Base-by-base conservation (phyloP, 768 basidiomycete species). In the Tylopilus vinaceipallidus region DNA sequence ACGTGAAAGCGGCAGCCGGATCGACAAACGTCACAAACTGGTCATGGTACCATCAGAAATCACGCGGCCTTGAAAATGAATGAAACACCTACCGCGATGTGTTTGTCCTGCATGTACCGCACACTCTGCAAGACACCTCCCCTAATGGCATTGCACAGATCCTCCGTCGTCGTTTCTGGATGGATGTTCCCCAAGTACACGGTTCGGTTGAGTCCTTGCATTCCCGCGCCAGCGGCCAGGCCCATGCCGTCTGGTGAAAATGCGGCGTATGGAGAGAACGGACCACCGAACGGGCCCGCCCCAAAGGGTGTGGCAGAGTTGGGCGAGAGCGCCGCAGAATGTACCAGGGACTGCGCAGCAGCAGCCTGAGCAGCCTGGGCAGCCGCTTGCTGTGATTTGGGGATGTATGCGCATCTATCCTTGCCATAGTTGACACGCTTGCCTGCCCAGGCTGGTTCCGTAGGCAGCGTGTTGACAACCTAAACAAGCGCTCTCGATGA, bases 401-500 rank as follows among this genome's bases (percentile, higher is more conserved):
- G 97, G 22, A 98, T 88, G 66, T 97, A 98, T 11, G 95, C 95
- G 57, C 95, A 98, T 47, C 95, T 91, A 66, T 99, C 97, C 71
- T 99, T 99, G 62, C 95, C 95, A 61, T 95, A 99, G 71, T 94
- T 95, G 69, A 99, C 92, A 40, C 95, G 86, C 65, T 94, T 97
- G 57, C 92, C 95, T 4, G 88, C 87, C 95, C 95, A 99, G 0
- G 81, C 83, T 2, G 91, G 87, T 67, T 98, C 95, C 3, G 84
- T 87, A 2, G 94, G 93, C 22, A 99, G 79, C 7, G 91, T 90
- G 58, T 89, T 87, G 41, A 98, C 97, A 40, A 98, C 95, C 91
- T 95, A 50, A n/a, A 14, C 41, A 2, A 23, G 35, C 16, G 26
- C 33, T 35, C 37, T 53, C 44, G 47, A 44, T 12, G 39, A 43